A percentile compares a stretch with the other conserved stretches of the same genome.
Conservation (phyloP, 2,329 filamentous ascomycete species). For the Westerdykella sp. region DNA sequence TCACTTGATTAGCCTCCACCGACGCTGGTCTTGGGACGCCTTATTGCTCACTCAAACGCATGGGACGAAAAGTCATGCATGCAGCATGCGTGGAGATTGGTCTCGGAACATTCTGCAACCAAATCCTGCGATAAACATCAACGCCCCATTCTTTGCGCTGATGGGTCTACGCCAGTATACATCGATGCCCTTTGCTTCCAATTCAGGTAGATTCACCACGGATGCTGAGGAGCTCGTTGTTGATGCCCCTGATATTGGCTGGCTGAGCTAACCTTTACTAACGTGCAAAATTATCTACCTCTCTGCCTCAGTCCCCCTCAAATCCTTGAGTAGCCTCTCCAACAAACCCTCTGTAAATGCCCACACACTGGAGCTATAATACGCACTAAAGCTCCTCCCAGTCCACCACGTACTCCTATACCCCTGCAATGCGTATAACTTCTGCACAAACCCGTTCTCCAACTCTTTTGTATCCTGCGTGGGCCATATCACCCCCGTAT, state of each 20-base stretch:
- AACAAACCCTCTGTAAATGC: conserved; percentile 15
- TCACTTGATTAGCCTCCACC: neutral
- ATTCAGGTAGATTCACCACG: no score
- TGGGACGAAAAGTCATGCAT: no score
- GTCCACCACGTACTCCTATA: conserved; percentile 16
- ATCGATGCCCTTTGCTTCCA: no score
- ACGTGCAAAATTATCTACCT: no score
- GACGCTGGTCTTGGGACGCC: neutral
- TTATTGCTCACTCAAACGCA: neutral
- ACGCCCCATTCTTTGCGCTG: no score
- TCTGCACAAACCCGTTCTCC: conserved; percentile 15
- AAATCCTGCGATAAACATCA: no score
- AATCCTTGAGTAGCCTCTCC: conserved; percentile 8
- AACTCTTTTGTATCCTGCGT: conserved; percentile 3
- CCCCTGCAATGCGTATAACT: conserved; percentile 16
- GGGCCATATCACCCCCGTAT: conserved; percentile 12
- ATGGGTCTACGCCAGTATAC: no score
- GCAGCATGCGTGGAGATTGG: no score
- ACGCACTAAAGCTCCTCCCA: conserved; percentile 12
- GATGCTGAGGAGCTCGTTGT: no score
- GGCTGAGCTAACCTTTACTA: no score
- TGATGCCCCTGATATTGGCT: no score
- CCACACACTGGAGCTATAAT: conserved; percentile 17
- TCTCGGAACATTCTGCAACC: no score
- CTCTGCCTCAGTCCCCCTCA: neutral